Evolutionary conservation across 2,329 filamentous ascomycete genomes (phyloP).

Genomic region (Epichloe sibirici): DNA sequence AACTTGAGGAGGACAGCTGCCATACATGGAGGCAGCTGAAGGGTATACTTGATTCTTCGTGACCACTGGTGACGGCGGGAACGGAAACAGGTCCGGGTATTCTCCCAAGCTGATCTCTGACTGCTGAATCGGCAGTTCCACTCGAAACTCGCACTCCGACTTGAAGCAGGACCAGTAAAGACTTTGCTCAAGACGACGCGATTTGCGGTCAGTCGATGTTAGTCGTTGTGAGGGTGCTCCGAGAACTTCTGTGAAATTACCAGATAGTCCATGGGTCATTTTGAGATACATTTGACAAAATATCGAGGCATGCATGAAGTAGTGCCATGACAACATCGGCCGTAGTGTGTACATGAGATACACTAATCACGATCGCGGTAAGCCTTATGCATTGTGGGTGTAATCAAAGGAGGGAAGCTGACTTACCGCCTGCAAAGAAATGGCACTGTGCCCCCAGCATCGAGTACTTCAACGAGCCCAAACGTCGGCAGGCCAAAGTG

Average conservation of each 20-base stretch:
- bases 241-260: conserved; percentile 6
- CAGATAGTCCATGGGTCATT: conserved; percentile 9
- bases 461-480: conserved; percentile 14
- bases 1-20: background rate
- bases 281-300: conserved; percentile 23
- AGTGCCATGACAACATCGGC: conserved; percentile 23
- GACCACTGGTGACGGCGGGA: conserved; percentile 12
- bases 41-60: background rate
- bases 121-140: conserved; percentile 25
- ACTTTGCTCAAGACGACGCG: conserved; percentile 23
- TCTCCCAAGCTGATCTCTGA: conserved; percentile 22
- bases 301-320: conserved; percentile 19
- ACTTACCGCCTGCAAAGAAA: conserved; percentile 21
- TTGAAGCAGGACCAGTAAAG: conserved; percentile 33
- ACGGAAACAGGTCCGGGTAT: conserved; percentile 20
- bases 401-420: too few species aligned
- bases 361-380: conserved; percentile 12
- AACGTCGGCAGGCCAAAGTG: conserved; percentile 13
- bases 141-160: conserved; percentile 27
- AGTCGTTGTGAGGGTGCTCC: conserved; percentile 1
- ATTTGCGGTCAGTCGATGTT: conserved; percentile 7
- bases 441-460: conserved; percentile 25
- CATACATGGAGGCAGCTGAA: conserved; percentile 12
- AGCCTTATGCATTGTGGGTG: background rate
- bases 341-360: conserved; percentile 27